Base-by-base conservation (phyloP, 345 rosid genomes). In the Populus ilicifolia region DNA sequence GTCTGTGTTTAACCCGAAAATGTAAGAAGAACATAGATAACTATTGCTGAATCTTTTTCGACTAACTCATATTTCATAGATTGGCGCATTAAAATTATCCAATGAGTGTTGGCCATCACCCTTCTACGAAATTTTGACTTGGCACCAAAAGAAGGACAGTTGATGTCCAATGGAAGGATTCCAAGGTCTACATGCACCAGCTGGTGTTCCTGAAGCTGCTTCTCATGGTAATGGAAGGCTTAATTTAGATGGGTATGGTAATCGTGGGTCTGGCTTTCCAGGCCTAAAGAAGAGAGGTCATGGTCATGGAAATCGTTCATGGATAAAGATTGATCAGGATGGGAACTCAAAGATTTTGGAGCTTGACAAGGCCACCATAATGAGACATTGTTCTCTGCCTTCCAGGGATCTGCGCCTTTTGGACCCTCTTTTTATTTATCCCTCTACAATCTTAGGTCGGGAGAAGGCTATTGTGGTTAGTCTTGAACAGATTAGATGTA, bases 381-480 rank as follows among this genome's bases (percentile, higher is more conserved):
- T 96, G 99, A 93, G 91, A 75, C 94, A 86, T 21, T 96, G 99
- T 83, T 92, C 98, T 9, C 84, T 96, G 85, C 99, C 99, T 2
- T 88, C 94, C 1, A 89, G 99, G 56, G 99, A 96, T 83, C 86
- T 96, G 69, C 84, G 99, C 77, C 97, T 96, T 71, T 85, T 96
- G 68, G 99, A 96, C 80, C 99, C 99, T 74, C 85, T 96, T 85
- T 95, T 95, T 83, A 95, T 95, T 38, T 95, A 95, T 80, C 96
- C 98, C 4, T 92, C 98, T 5, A 88, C 97, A 27, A 90, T 95
- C 75, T 82, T 95, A 77, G 94, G 99, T 41, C 88, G 98, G 68
- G 99, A 93, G 87, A 96, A 90, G 85, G 98, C 97, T 21, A 90
- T 96, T 80, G 98, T 93, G 65, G 96, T 91, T 30, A 93, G 88